These are phyloP conservation scores for Rhizopogon vesiculosus DNA, from an alignment of 768 basidiomycete genomes.

Conservation along the genomic window DNA sequence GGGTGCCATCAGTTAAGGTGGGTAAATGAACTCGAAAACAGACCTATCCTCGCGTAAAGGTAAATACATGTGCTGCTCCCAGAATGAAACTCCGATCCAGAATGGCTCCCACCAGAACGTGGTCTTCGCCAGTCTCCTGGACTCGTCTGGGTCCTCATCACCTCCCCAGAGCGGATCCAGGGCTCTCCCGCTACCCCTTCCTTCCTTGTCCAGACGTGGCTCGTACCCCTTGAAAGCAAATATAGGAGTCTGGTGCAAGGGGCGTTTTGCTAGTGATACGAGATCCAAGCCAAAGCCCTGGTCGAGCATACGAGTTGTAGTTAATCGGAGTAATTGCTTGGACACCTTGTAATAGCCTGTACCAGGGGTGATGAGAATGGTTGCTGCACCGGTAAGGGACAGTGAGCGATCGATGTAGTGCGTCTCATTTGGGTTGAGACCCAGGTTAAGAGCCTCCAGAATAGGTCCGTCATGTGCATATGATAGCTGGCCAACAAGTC, in stretches of 20 bases:
- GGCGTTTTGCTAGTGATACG: constrained; percentile 84
- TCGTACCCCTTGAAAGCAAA: constrained; percentile 81
- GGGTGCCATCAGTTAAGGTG: background rate
- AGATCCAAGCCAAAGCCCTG: constrained; percentile 91
- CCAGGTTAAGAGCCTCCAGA: constrained; percentile 93
- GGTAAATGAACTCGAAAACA: constrained; percentile 3
- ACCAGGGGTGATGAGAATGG: constrained; percentile 87
- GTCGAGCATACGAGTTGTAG: constrained; percentile 90
- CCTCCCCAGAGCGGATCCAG: constrained; percentile 76
- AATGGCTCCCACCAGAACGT: constrained; percentile 91
- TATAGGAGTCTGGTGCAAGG: constrained; percentile 89
- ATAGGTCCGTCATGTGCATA: constrained; percentile 92
- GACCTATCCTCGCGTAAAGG: constrained; percentile 79
- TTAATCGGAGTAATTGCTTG: constrained; percentile 84
- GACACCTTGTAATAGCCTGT: constrained; percentile 92
- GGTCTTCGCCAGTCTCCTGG: constrained; percentile 37
- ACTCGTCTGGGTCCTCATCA: constrained; percentile 40
- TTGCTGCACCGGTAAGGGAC: constrained; percentile 79
- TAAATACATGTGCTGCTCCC: constrained; percentile 84
- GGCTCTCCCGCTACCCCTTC: constrained; percentile 40
- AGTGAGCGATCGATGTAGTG: constrained; percentile 96
- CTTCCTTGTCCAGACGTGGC: constrained; percentile 47
- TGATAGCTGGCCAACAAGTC: constrained; percentile 74
- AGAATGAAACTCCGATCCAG: constrained; percentile 77
- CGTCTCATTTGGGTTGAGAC: constrained; percentile 87